Evolutionary conservation across 2,329 filamentous ascomycete species (phyloP).

Genomic region (Apiospora arundinis): DNA sequence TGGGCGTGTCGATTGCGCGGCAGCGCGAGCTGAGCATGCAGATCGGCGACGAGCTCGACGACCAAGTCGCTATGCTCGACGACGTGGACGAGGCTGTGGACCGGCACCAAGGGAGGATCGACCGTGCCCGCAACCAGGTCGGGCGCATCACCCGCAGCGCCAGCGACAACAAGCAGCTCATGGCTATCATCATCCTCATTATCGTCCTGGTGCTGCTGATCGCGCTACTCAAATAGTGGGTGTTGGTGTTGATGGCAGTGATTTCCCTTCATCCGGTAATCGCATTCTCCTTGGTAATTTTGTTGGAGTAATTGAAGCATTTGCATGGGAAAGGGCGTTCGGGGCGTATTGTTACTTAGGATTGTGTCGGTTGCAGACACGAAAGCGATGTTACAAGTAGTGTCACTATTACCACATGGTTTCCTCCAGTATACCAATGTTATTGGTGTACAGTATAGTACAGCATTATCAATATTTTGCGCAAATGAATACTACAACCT

Average conservation of each 20-base stretch:
- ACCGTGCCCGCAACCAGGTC: conserved; percentile 75
- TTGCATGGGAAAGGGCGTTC: background rate
- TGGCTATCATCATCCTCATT: conserved; percentile 80
- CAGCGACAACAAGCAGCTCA: conserved; percentile 87
- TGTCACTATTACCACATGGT: background rate
- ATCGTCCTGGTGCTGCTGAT: conserved; percentile 84
- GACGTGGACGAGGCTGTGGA: conserved; percentile 86
- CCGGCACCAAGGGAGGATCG: conserved; percentile 77
- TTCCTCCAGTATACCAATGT: background rate
- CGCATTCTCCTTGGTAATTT: background rate
- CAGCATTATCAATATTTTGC: too few relatives aligned
- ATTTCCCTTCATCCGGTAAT: too few relatives aligned
- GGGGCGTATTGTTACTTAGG: background rate
- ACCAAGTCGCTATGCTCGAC: conserved; percentile 86
- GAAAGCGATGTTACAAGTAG: background rate
- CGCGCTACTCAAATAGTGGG: conserved; percentile 69
- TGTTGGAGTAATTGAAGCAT: background rate
- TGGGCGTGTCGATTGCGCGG: conserved; percentile 85
- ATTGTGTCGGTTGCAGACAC: background rate
- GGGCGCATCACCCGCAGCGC: conserved; percentile 76
- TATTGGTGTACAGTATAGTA: background rate
- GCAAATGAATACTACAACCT: background rate
- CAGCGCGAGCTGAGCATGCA: conserved; percentile 94
- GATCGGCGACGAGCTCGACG: conserved; percentile 94
- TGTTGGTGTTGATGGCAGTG: background rate